These are phyloP conservation scores for Paraphoma chrysanthemicola DNA, from an alignment of 2,329 filamentous ascomycete species.

Conservation along the genomic window DNA sequence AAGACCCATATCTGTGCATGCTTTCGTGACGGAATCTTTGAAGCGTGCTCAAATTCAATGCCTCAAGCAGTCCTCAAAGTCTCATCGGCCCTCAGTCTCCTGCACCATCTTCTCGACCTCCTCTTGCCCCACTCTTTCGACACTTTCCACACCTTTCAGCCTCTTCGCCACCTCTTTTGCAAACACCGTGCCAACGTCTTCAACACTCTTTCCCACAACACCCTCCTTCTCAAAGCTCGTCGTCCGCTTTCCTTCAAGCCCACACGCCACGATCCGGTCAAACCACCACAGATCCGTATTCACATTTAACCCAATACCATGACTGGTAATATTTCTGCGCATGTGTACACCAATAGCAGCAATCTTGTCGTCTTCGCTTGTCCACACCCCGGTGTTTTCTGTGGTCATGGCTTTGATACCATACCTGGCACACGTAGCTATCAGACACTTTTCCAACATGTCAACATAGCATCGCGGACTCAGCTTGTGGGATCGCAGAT, in stretches of 20 bases:
- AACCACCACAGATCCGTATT: conserved; percentile 69
- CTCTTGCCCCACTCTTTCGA: conserved; percentile 23
- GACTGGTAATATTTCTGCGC: conserved; percentile 79
- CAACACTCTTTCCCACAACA: conserved; percentile 42
- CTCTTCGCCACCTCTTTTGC: conserved; percentile 48
- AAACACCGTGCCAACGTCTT: conserved; percentile 50
- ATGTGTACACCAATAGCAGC: conserved; percentile 93
- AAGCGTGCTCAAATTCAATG: not conserved
- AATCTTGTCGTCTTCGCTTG: conserved; percentile 68
- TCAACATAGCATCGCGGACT: conserved; percentile 79
- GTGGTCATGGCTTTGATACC: conserved; percentile 69
- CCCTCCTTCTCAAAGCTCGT: conserved; percentile 73
- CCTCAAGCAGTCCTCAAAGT: not conserved
- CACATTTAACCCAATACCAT: conserved; percentile 85
- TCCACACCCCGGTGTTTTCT: conserved; percentile 86
- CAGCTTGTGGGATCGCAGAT: conserved; percentile 72
- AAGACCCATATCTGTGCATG: too few species aligned
- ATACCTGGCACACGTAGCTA: conserved; percentile 67
- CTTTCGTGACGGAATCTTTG: too few species aligned
- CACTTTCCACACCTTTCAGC: conserved; percentile 26
- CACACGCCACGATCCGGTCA: conserved; percentile 86
- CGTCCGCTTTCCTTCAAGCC: conserved; percentile 77
- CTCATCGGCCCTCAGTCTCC: not conserved
- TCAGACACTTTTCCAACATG: conserved; percentile 78
- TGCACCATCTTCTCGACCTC: conserved; percentile 18